These are phyloP conservation scores for Sonneratia alba DNA, from an alignment of 345 rosid genomes.

Conservation along the genomic window DNA sequence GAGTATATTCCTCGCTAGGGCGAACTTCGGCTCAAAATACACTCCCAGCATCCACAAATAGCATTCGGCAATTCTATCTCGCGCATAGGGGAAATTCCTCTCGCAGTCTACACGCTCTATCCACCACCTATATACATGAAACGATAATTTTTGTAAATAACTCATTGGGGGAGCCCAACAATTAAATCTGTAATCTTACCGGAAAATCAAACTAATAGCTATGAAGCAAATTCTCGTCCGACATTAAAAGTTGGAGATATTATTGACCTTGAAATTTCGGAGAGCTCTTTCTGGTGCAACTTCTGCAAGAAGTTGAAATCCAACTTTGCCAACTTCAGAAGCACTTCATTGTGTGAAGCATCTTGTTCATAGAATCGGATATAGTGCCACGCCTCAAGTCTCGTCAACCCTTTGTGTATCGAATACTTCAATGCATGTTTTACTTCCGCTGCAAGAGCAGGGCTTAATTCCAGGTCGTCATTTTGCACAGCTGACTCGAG, in stretches of 20 bases:
- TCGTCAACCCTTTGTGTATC: constrained; percentile 7
- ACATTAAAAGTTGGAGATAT: no score
- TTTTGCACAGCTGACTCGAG: background rate
- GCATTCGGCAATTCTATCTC: constrained; percentile 1
- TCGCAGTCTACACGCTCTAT: constrained; percentile 1
- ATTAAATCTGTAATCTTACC: no score
- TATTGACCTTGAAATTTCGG: background rate
- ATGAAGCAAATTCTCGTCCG: no score
- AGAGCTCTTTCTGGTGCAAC: constrained; percentile 11
- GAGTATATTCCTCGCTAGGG: constrained; percentile 5
- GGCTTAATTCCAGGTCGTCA: background rate
- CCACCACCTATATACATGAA: constrained; percentile 7
- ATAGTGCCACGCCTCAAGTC: constrained; percentile 7
- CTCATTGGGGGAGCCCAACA: no score
- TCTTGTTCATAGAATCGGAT: constrained; percentile 3
- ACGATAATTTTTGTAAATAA: no score
- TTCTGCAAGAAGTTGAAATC: constrained; percentile 15
- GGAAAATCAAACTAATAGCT: no score
- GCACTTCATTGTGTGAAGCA: background rate
- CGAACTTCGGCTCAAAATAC: constrained; percentile 13
- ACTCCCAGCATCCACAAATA: constrained; percentile 6
- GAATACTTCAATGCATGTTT: constrained; percentile 10
- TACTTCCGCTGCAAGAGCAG: background rate
- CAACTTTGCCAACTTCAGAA: constrained; percentile 11
- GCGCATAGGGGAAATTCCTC: background rate